A percentile compares a stretch with the other conserved stretches of the same genome.
Conservation (phyloP, 177 flowering plant species). For the Vitis hybrid region DNA sequence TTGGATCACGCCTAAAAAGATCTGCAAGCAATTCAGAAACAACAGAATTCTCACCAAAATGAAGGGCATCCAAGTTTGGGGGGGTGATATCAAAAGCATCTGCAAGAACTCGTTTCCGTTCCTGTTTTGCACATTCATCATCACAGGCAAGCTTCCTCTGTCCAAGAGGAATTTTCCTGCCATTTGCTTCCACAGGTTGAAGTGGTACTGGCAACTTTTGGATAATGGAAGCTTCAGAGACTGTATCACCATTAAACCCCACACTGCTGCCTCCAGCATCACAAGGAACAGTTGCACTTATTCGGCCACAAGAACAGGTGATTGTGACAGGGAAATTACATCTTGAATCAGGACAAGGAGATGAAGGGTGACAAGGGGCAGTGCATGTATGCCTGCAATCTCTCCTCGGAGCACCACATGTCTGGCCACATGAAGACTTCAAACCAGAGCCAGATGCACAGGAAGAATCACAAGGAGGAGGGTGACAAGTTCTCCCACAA, state of each 20-base stretch:
- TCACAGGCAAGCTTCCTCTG: slow-evolving; percentile 89
- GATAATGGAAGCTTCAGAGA: slow-evolving; percentile 71
- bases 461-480: slow-evolving; percentile 67
- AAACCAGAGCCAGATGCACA: slow-evolving; percentile 30
- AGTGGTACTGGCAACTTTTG: slow-evolving; percentile 80
- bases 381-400: slow-evolving; percentile 90
- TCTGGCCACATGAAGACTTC: slow-evolving; percentile 80
- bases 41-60: slow-evolving; percentile 69
- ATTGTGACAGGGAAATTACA: slow-evolving; percentile 77
- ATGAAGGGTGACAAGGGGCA: slow-evolving; percentile 72
- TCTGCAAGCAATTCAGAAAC: slow-evolving; percentile 65
- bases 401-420: slow-evolving; percentile 95
- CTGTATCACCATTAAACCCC: slow-evolving; percentile 45
- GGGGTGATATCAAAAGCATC: slow-evolving; percentile 87
- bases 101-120: slow-evolving; percentile 83
- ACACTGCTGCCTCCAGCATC: slow-evolving; percentile 71
- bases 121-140: slow-evolving; percentile 84
- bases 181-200: slow-evolving; percentile 69
- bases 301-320: slow-evolving; percentile 83
- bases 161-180: slow-evolving; percentile 71
- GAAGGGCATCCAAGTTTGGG: slow-evolving; percentile 77
- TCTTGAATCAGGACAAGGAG: slow-evolving; percentile 79
- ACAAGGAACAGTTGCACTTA: slow-evolving; percentile 82
- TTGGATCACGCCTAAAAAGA: slow-evolving; percentile 77
- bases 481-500: slow-evolving; percentile 84